A percentile compares a stretch with the other conserved stretches of the same genome.
These are phyloP conservation scores for Skeletonema potamos DNA, from an alignment of 108 stramenopile genomes.

Conservation along the genomic window DNA sequence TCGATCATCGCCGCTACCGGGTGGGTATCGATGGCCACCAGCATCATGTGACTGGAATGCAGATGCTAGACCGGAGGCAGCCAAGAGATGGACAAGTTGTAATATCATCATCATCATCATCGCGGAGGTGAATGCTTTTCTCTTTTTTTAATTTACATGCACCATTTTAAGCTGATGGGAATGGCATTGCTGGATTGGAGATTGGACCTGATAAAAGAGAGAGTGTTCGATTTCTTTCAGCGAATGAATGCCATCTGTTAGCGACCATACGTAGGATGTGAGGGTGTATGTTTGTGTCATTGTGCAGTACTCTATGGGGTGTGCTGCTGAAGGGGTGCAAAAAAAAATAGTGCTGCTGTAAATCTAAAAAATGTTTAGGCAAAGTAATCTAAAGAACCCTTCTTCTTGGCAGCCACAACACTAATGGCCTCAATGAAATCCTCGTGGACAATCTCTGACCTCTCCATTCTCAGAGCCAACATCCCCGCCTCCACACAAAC, in stretches of 20 bases:
- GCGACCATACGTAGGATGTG: too few species aligned
- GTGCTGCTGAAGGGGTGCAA: too few species aligned
- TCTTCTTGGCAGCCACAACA: conserved; percentile 99
- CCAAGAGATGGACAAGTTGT: not conserved
- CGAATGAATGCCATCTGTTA: too few species aligned
- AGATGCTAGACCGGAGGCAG: not conserved
- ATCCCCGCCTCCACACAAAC: conserved; percentile 99
- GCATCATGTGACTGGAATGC: not conserved
- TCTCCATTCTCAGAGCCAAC: conserved; percentile 90
- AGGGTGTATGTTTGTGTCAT: too few species aligned
- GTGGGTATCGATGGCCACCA: not conserved
- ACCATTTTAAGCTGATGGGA: too few species aligned
- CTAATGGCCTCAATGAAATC: conserved; percentile 98
- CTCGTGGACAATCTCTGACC: conserved; percentile 85
- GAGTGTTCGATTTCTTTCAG: too few species aligned
- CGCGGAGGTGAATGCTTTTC: too few species aligned
- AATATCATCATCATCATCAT: not conserved
- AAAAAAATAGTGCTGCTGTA: not conserved
- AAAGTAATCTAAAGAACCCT: conserved; percentile 96
- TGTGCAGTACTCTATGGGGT: too few species aligned
- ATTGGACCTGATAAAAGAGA: too few species aligned
- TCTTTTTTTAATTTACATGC: too few species aligned
- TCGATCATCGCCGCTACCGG: not conserved
- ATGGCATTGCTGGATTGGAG: too few species aligned
- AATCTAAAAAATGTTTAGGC: conserved; percentile 53